Base-by-base conservation (phyloP, 805 yeast species). In the Wickerhamomyces subpelliculosus region DNA sequence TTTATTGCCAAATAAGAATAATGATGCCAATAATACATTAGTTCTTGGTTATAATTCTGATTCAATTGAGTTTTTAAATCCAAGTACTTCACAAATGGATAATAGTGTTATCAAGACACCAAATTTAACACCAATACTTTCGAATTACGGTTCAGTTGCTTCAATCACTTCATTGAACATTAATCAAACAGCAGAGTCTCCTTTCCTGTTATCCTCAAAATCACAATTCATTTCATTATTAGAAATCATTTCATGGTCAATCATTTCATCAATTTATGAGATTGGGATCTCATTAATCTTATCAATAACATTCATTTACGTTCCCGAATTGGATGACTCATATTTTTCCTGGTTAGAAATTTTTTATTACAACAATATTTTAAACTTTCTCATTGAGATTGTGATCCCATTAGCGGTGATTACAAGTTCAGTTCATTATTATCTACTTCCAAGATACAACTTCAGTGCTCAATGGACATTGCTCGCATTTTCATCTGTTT, bases 301-400 rank as follows among this genome's bases (percentile, higher is more conserved):
- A 16, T 64, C 70, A 24, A 62, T 65, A 12, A 60, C 65, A 37
- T 65, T 65, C 55, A 62, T 65, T 27, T 67, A 62, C 43, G 63
- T 62, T 2, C 67, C 67, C 3, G 60, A 55, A 2, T 57, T 65
- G 30, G 52, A 52, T 23, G 48, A 49, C 13, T 47, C 59, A 27
- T 49, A 55, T 32, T 58, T 67, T 12, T 47, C 54, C 5, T 41
- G 46, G 3, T 57, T 60, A 7, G 62, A 57, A 36, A 57, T 49
- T 36, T 64, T 54, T 43, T 69, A 64, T 17, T 51, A 56, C 32
- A 58, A 53, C 42, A 47, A 55, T 3, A 47, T 65, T 32, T 19
- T 41, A 13, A 32, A 42, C 18, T 67, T 63, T 40, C 31, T 59
- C 13, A n/a, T 60, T 5, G 43, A 45, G 18, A 42, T 62, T 1